Base-by-base conservation (phyloP, 2,329 filamentous ascomycete species). In the Lomentospora prolificans region DNA sequence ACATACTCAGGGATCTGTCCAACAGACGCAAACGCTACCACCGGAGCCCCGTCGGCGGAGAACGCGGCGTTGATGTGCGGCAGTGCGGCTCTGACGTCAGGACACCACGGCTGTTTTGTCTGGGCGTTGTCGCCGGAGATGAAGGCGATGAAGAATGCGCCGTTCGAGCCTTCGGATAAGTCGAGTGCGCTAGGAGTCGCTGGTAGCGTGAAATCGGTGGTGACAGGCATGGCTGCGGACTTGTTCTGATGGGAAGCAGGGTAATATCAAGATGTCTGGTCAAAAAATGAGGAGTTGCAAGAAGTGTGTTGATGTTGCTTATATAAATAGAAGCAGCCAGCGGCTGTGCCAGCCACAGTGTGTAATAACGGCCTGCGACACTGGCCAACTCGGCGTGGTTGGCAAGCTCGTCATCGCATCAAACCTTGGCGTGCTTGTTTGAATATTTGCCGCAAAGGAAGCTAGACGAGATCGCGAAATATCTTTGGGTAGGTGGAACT, bases 41-140 rank as follows among this genome's bases (percentile, higher is more conserved):
- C 51, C 1, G 66, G 66, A 3, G 64, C 58, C 17, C 60, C 59
- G 1, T 62, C 56, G 0, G 57, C 57, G 0, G 61, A 59, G 56
- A 72, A 72, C 2, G 66, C 64, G 0, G 61, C 58, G 2, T 63
- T 57, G 22, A 72, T 62, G 46, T 63, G 56, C 0, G 69, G 69
- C 55, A 70, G 57, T 0, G 70, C 67, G 7, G 66, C 67, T 12
- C 67, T 64, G 25, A 72, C 70, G 53, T 72, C 70, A 1, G 70
- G 70, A 24, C 70, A 72, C 70, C 70, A 72, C 3, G 70, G 63
- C 56, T 67, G 60, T 6, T 64, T 63, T 17, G 70, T 72, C 3
- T 58, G 58, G 6, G 68, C 64, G 46, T 71, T 68, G 31, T 64
- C 50, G 30, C 67, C 70, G 2, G 70, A 66, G 31, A 67, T 63